These are phyloP conservation scores for Cyclospora cayetanensis DNA, from an alignment of 169 alveolate species.

Conservation along the genomic window DNA sequence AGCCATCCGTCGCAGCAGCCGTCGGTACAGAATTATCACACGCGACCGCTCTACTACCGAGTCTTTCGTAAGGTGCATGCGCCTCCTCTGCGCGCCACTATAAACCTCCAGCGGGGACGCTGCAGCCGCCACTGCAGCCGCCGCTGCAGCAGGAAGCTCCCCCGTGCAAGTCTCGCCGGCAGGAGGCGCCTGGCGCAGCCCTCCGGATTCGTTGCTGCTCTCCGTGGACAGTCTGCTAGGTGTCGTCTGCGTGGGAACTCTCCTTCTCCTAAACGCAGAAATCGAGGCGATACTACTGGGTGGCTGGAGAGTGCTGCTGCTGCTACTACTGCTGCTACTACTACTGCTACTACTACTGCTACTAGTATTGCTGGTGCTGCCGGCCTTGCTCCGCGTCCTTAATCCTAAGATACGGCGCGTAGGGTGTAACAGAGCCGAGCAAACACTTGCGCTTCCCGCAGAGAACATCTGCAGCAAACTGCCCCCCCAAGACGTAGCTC, in stretches of 20 bases:
- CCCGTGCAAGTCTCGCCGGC: background rate
- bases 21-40: background rate
- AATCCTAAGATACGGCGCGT: background rate
- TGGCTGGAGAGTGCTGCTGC: no score
- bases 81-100: background rate
- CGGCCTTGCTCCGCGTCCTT: background rate
- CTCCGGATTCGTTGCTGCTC: no score
- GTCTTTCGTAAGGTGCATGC: no score
- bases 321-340: slow-evolving; percentile 20
- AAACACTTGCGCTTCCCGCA: background rate
- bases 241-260: no score
- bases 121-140: no score
- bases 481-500: background rate
- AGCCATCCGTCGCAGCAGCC: slow-evolving; percentile 51
- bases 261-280: no score
- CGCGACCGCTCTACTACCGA: background rate
- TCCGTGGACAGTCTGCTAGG: no score
- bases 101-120: background rate
- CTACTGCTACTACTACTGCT: slow-evolving; percentile 21
- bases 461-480: background rate
- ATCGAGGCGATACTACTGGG: background rate
- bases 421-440: background rate
- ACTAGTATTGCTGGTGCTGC: background rate
- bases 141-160: no score
- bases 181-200: no score